Percentiles rank a stretch among this genome's conserved stretches.
Conservation (phyloP, 495 filamentous ascomycete genomes). For the Parmelia sp. region DNA sequence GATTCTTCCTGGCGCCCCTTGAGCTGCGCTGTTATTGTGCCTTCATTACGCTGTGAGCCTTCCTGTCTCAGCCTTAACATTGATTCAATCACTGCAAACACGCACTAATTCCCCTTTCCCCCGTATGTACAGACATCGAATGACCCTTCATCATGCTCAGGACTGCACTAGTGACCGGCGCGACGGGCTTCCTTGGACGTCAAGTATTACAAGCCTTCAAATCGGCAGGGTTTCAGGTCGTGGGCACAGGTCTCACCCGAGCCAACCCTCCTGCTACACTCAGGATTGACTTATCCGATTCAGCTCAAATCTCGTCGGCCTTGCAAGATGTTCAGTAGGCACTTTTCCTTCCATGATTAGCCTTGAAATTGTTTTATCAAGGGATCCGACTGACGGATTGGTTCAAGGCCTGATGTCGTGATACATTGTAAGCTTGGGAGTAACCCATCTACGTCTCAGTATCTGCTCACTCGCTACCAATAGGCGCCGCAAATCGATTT, state of each 20-base stretch:
- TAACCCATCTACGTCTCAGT: not conserved
- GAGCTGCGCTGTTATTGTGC: not conserved
- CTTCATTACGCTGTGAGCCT: not conserved
- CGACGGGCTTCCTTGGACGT: conserved; percentile 75
- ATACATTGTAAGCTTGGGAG: conserved; percentile 62
- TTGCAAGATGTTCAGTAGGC: conserved; percentile 60
- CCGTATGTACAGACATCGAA: not conserved
- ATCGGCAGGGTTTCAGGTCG: conserved; percentile 60
- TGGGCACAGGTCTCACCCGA: conserved; percentile 73
- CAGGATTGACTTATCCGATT: conserved; percentile 67
- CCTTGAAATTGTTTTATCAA: not conserved
- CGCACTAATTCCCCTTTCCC: not conserved
- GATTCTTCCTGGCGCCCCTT: not conserved
- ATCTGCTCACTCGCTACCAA: conserved; percentile 21
- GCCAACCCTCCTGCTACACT: conserved; percentile 65
- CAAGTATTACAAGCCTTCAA: conserved; percentile 73
- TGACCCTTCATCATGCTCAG: conserved; percentile 41
- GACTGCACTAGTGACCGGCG: conserved; percentile 75
- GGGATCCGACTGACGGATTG: conserved; percentile 20
- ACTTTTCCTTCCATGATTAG: not conserved
- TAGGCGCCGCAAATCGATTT: conserved; percentile 85
- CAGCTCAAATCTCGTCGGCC: conserved; percentile 52
- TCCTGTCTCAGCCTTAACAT: no score
- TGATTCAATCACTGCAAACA: no score
- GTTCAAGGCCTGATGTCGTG: conserved; percentile 65